Percentiles rank a stretch among this genome's conserved stretches.
Conservation (phyloP, 106 monocot species). For the Dioscorea alata region DNA sequence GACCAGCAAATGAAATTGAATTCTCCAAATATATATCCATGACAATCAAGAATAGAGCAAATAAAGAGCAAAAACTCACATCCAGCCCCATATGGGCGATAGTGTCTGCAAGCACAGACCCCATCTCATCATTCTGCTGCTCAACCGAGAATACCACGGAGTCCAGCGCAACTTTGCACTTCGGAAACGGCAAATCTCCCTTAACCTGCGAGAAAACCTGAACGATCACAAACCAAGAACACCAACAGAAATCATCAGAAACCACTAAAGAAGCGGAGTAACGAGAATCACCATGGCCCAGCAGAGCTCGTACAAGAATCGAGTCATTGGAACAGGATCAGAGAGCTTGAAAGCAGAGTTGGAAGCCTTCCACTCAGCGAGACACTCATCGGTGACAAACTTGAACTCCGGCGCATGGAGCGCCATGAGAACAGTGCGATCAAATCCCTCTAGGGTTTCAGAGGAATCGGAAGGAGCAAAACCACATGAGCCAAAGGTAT, state of each 20-base stretch:
- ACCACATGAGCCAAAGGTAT: neutral
- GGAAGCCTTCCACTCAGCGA: constrained; percentile 55
- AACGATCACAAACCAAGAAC: neutral
- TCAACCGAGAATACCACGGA: constrained; percentile 47
- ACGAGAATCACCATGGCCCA: constrained; percentile 63
- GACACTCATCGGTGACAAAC: constrained; percentile 50
- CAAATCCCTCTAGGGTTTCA: constrained; percentile 4
- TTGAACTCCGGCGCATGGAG: constrained; percentile 50
- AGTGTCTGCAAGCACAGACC: constrained; percentile 65
- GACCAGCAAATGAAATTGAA: no score
- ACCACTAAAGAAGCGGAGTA: constrained; percentile 1
- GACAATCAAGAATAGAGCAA: neutral
- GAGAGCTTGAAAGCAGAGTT: constrained; percentile 30
- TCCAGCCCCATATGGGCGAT: constrained; percentile 83
- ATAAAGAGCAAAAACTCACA: constrained; percentile 39
- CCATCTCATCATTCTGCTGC: constrained; percentile 38
- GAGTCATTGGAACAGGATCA: constrained; percentile 53
- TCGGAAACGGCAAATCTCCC: constrained; percentile 79
- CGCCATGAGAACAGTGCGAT: constrained; percentile 10
- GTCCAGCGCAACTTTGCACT: constrained; percentile 63
- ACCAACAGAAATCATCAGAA: neutral
- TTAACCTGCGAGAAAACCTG: constrained; percentile 40
- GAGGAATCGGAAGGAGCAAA: neutral
- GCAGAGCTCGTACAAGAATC: constrained; percentile 81
- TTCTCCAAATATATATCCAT: neutral